Percentiles rank a stretch among this genome's conserved stretches.
phyloP scores from a whole-genome alignment of 148 eudicot species.

The Camellia sinensis region DNA sequence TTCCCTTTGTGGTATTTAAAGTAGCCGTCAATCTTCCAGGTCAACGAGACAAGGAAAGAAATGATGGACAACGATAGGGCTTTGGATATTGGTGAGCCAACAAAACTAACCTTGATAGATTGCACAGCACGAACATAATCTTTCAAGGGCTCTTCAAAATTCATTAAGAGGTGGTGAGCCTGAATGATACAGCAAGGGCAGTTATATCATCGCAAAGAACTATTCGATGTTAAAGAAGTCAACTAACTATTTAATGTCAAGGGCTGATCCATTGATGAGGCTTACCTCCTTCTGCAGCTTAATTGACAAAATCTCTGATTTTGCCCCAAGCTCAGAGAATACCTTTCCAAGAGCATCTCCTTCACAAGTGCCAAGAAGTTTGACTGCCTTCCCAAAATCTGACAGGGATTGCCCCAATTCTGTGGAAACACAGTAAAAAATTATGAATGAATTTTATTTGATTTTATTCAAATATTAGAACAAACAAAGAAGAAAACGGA shows the following conservation, averaged over 20 bases:
- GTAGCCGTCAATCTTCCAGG: conserved; percentile 5
- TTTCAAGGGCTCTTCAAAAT: conserved; percentile 95
- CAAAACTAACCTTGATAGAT: conserved; percentile 72
- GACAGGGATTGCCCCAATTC: too few species aligned
- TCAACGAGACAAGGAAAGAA: background rate
- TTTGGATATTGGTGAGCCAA: conserved; percentile 3
- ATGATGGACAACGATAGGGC: background rate
- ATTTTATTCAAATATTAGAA: too few species aligned
- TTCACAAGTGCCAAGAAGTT: too few species aligned
- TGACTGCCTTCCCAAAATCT: too few species aligned
- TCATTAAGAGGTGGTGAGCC: conserved; percentile 90
- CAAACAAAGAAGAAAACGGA: too few species aligned
- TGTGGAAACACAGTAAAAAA: too few species aligned
- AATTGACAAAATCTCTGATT: too few species aligned
- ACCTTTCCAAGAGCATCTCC: too few species aligned
- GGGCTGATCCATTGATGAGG: background rate
- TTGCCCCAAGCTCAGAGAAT: too few species aligned
- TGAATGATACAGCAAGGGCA: conserved; percentile 25
- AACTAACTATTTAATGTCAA: background rate
- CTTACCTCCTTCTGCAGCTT: too few species aligned
- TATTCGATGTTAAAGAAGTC: conserved; percentile 6
- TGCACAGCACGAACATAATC: conserved; percentile 97
- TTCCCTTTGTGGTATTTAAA: background rate
- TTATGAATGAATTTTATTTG: too few species aligned
- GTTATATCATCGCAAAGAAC: background rate